Evolutionary conservation across 805 yeast genomes (phyloP).

Genomic region (Candida fluviatilis): DNA sequence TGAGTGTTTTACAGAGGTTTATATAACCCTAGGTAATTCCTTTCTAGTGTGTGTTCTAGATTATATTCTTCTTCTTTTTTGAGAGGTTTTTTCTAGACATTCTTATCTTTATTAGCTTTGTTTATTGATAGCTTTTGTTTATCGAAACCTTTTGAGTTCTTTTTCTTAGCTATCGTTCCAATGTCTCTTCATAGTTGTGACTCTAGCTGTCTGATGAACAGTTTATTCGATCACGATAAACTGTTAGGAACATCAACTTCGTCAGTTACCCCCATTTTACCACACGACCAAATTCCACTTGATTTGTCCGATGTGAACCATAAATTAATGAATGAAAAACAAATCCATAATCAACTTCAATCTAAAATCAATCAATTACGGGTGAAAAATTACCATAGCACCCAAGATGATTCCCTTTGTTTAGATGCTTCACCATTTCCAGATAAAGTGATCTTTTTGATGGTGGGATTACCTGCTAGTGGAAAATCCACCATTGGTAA

Average conservation of each 20-base stretch:
- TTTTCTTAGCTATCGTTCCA: no score
- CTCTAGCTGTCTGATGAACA: slow-evolving; percentile 3
- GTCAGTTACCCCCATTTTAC: slow-evolving; percentile 1
- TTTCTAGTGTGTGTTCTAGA: no score
- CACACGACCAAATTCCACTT: background rate
- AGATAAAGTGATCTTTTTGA: slow-evolving; percentile 15
- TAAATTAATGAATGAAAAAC: slow-evolving; percentile 2
- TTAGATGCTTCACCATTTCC: background rate
- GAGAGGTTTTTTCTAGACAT: no score
- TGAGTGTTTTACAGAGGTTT: no score
- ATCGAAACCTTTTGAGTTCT: no score
- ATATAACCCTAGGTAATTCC: no score
- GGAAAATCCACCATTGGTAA: slow-evolving; percentile 38
- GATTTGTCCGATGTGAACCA: slow-evolving; percentile 3
- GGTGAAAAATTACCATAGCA: background rate
- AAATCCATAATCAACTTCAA: slow-evolving; percentile 2
- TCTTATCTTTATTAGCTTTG: no score
- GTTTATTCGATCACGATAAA: background rate
- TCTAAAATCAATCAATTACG: slow-evolving; percentile 2
- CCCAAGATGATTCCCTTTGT: background rate
- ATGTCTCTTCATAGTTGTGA: slow-evolving; percentile 3
- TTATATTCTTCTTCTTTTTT: no score
- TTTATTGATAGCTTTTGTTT: no score
- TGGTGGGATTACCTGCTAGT: slow-evolving; percentile 40
- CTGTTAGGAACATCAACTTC: background rate